Evolutionary conservation across 805 yeast genomes (phyloP).

Genomic region (Blastobotrys parvus): DNA sequence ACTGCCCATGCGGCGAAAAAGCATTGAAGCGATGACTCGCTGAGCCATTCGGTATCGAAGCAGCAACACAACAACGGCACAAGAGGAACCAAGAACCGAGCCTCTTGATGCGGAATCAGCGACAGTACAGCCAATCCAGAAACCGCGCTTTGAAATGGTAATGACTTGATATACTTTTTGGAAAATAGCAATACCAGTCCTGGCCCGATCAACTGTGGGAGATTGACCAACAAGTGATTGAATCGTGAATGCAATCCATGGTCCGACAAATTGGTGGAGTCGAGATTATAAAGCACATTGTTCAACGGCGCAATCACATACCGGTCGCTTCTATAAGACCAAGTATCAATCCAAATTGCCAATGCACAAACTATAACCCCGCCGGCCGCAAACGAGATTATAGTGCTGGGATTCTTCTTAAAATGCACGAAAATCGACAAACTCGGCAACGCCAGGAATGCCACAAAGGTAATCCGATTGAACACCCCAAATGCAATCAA

Average conservation of each 20-base stretch:
- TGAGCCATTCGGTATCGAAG: constrained; percentile 27
- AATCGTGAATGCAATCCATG: constrained; percentile 83
- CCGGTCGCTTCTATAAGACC: constrained; percentile 24
- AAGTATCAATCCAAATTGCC: constrained; percentile 50
- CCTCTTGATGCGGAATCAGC: constrained; percentile 82
- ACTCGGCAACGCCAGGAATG: constrained; percentile 62
- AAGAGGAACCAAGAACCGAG: constrained; percentile 75
- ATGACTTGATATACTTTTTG: constrained; percentile 36
- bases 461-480: constrained; percentile 77
- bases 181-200: constrained; percentile 39
- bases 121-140: constrained; percentile 63
- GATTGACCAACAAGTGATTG: constrained; percentile 64
- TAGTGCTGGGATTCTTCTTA: constrained; percentile 27
- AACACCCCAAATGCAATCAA: constrained; percentile 61
- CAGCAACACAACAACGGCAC: constrained; percentile 63
- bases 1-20: constrained; percentile 41
- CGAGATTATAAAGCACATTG: constrained; percentile 63
- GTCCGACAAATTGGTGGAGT: constrained; percentile 45
- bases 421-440: constrained; percentile 39
- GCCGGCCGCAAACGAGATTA: constrained; percentile 29
- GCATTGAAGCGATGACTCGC: constrained; percentile 14
- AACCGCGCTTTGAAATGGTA: constrained; percentile 50
- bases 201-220: constrained; percentile 83
- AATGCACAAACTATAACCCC: constrained; percentile 29
- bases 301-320: constrained; percentile 66